phyloP scores from a whole-genome alignment of 371 early-diverging fungal species.

The Dinochytrium kinnereticum region DNA sequence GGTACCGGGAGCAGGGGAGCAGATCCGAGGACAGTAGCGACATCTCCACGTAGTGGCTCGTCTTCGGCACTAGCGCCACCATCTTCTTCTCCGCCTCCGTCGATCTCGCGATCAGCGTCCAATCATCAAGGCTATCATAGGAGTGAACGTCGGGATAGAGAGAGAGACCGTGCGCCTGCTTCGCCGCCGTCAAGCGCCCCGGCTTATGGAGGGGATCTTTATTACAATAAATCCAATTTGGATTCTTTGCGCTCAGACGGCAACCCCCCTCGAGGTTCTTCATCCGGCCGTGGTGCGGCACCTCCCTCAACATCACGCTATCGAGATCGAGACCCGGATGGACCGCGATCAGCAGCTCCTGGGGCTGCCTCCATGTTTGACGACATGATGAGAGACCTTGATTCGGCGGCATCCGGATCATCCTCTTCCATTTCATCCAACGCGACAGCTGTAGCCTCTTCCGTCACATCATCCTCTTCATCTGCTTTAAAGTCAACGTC shows the following conservation, averaged over 20 bases:
- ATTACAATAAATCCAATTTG: neutral
- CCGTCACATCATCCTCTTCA: neutral
- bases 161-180: neutral
- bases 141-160: neutral
- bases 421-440: neutral
- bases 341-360: constrained; percentile 4
- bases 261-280: constrained; percentile 1
- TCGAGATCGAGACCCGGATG: neutral
- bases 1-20: no score
- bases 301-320: neutral
- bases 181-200: no score
- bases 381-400: constrained; percentile 11
- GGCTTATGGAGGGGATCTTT: neutral
- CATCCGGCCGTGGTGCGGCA: constrained; percentile 1
- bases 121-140: neutral
- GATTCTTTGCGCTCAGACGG: neutral
- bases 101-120: constrained; percentile 14
- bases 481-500: neutral
- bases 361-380: constrained; percentile 11
- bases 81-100: neutral
- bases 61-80: neutral
- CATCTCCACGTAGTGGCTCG: neutral
- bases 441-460: neutral
- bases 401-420: neutral
- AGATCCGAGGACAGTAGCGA: no score